Base-by-base conservation (phyloP, 2,329 filamentous ascomycete species). In the Paradendryphiella salina region DNA sequence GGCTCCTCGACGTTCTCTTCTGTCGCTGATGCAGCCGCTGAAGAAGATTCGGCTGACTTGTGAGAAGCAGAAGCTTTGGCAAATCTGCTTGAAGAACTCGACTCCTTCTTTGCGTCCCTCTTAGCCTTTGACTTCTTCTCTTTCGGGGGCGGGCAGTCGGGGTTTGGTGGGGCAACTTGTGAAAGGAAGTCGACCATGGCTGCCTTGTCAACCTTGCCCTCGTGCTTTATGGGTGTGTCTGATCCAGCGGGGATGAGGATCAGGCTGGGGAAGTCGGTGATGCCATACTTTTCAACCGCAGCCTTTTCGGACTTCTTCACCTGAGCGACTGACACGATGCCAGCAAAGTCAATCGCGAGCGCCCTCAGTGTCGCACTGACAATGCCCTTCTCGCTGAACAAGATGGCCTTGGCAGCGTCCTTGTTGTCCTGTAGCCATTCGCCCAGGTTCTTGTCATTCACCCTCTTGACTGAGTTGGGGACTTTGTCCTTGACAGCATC, bases 361-460 rank as follows among this genome's bases (percentile, higher is more conserved):
- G 90, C 86, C 72, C 88, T 89, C 58, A 96, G 76, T 18, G 96
- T 79, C 9, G 91, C 84, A 69, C 89, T 93, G 0, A 89, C 93
- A 5, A 88, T 87, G 17, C 91, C 90, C 78, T 97, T 99, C 49
- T 96, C 89, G 2, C 89, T 95, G 75, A 99, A 97, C 3, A 99
- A 78, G 28, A 99, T 85, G 0, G 89, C 92, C 78, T 96, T 96
- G 41, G 91, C 83, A 10, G 80, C 82, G 15, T 88, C 83, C 52
- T 85, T 86, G 36, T 83, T 81, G 50, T 82, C 80, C 8, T 77
- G 76, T 41, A 96, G 73, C 82, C 93, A 99, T 10, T 77, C 77
- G 50, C 90, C 86, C 31, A 96, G 67, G 37, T 89, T 87, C 74
- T 89, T 89, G 73, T 96, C 90, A 13, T 86, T 85, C 39, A 96